phyloP scores from a whole-genome alignment of 805 yeast genomes.

The Sugiyamaella chiloensis region DNA sequence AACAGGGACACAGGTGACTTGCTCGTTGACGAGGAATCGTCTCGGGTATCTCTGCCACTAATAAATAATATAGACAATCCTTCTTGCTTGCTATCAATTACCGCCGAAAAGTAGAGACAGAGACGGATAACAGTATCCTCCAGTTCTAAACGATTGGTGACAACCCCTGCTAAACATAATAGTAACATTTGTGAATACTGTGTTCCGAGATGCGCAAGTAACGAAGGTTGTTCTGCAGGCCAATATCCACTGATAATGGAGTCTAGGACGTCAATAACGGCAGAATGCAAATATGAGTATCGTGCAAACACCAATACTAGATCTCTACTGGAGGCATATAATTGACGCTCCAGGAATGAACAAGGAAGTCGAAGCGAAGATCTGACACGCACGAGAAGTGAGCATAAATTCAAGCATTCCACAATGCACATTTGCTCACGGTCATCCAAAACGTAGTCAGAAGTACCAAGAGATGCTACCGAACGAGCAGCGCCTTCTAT shows the following conservation, averaged over 20 bases:
- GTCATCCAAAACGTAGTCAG: slow-evolving; percentile 44
- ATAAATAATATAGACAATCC: slow-evolving; percentile 37
- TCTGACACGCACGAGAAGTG: slow-evolving; percentile 56
- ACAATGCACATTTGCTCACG: slow-evolving; percentile 51
- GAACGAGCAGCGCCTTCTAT: slow-evolving; percentile 46
- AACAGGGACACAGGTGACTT: slow-evolving; percentile 23
- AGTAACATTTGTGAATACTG: slow-evolving; percentile 57
- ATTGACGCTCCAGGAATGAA: slow-evolving; percentile 60
- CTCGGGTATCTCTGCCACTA: slow-evolving; percentile 32
- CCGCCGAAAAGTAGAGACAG: slow-evolving; percentile 29
- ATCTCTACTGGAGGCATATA: slow-evolving; percentile 54
- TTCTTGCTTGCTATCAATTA: slow-evolving; percentile 35
- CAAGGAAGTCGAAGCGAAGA: slow-evolving; percentile 47
- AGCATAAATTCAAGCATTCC: slow-evolving; percentile 53
- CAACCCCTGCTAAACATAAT: slow-evolving; percentile 56
- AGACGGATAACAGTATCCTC: slow-evolving; percentile 21
- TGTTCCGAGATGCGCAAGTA: slow-evolving; percentile 77
- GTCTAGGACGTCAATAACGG: slow-evolving; percentile 55
- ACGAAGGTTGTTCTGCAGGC: slow-evolving; percentile 62
- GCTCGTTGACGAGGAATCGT: slow-evolving; percentile 6
- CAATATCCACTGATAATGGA: slow-evolving; percentile 30
- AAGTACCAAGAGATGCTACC: slow-evolving; percentile 36
- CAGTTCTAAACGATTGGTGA: slow-evolving; percentile 44
- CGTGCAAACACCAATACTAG: slow-evolving; percentile 58
- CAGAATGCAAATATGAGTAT: slow-evolving; percentile 46